phyloP scores from a whole-genome alignment of 495 filamentous ascomycete species.

The Aspergillus sclerotiicarbonarius region DNA sequence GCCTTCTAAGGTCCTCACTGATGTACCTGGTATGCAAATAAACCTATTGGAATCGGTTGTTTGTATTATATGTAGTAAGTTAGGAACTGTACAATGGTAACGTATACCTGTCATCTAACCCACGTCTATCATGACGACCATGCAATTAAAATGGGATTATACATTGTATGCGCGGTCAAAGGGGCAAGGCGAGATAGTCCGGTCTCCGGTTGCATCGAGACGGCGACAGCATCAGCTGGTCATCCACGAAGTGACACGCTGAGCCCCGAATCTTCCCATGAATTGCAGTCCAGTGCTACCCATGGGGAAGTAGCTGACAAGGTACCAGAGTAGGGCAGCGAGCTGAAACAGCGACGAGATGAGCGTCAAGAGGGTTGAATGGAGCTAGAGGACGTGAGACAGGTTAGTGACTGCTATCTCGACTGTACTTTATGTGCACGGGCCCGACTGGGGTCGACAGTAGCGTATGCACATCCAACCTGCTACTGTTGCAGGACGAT shows the following conservation, averaged over 20 bases:
- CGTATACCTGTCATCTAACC: not conserved
- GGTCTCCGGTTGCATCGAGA: not conserved
- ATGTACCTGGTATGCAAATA: no score
- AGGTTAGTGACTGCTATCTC: conserved; percentile 11
- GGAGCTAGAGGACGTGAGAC: conserved; percentile 54
- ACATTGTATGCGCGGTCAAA: not conserved
- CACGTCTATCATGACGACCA: not conserved
- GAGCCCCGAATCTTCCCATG: conserved; percentile 79
- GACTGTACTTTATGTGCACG: not conserved
- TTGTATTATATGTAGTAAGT: not conserved
- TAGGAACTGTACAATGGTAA: not conserved
- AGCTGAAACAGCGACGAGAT: conserved; percentile 81
- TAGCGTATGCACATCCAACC: not conserved
- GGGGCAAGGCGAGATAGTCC: not conserved
- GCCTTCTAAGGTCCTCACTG: no score
- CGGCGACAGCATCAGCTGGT: conserved; percentile 52
- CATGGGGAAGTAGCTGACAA: conserved; percentile 98
- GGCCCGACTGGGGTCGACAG: not conserved
- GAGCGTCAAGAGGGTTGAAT: conserved; percentile 76
- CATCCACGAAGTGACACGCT: conserved; percentile 86
- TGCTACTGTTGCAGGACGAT: not conserved
- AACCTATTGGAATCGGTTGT: not conserved
- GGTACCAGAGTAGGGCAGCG: conserved; percentile 82
- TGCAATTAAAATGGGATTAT: not conserved
- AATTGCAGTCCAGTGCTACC: conserved; percentile 84